phyloP scores from a whole-genome alignment of 306 rosid genomes.

The Citrullus colocynthis region DNA sequence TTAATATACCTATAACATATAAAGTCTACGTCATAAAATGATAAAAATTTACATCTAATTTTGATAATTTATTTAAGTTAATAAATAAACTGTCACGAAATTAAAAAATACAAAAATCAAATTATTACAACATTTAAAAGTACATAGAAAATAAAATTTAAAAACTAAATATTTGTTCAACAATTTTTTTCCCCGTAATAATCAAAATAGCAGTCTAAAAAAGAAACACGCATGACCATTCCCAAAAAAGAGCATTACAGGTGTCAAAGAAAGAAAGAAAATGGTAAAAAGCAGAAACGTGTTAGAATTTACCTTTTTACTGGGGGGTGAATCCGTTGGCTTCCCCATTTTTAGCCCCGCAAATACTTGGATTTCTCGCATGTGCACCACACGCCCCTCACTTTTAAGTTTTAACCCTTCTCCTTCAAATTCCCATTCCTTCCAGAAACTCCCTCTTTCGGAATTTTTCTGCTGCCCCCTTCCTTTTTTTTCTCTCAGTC shows the following conservation, averaged over 20 bases:
- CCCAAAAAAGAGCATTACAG: background rate
- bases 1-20: too few relatives aligned
- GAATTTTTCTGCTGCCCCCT: background rate
- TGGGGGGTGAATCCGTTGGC: background rate
- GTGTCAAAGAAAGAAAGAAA: background rate
- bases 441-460: background rate
- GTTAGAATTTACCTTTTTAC: background rate
- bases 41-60: too few relatives aligned
- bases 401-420: background rate
- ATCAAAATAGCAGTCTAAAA: background rate
- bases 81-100: too few relatives aligned
- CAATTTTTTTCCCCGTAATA: too few relatives aligned
- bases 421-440: background rate
- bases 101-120: too few relatives aligned
- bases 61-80: too few relatives aligned
- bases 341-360: background rate
- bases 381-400: background rate
- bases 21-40: too few relatives aligned
- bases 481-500: background rate
- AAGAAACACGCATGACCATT: background rate
- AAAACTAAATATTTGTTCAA: too few relatives aligned
- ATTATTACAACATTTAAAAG: too few relatives aligned
- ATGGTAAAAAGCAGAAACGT: background rate
- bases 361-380: background rate
- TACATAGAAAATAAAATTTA: too few relatives aligned